These are phyloP conservation scores for Nannizziopsis barbatae DNA, from an alignment of 2,329 filamentous ascomycete genomes.

Conservation along the genomic window DNA sequence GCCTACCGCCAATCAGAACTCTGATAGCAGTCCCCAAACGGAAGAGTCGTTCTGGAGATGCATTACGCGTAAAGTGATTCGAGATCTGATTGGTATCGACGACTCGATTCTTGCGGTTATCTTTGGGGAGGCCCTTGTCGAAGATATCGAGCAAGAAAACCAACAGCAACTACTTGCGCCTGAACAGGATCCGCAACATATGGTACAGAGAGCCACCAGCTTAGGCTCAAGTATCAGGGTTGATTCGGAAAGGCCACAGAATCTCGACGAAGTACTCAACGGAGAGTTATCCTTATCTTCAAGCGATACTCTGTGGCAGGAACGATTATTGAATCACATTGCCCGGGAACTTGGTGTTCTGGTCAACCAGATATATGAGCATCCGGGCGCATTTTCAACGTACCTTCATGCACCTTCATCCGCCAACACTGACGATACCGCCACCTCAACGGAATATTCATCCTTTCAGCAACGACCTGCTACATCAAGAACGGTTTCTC, in stretches of 20 bases:
- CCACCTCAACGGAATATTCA: slow-evolving; percentile 34
- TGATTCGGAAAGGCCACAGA: slow-evolving; percentile 13
- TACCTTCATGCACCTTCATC: slow-evolving; percentile 56
- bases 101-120: slow-evolving; percentile 74
- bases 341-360: slow-evolving; percentile 76
- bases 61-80: slow-evolving; percentile 75
- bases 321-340: slow-evolving; percentile 69
- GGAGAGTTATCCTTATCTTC: slow-evolving; percentile 22
- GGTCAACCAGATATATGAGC: slow-evolving; percentile 70
- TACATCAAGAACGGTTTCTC: slow-evolving; percentile 15
- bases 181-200: neutral
- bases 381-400: slow-evolving; percentile 79
- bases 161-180: slow-evolving; percentile 9
- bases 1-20: neutral
- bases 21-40: neutral
- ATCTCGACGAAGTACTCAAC: slow-evolving; percentile 27
- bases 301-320: slow-evolving; percentile 29
- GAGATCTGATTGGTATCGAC: slow-evolving; percentile 83
- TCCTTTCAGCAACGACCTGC: slow-evolving; percentile 10
- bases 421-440: slow-evolving; percentile 59
- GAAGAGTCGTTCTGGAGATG: slow-evolving; percentile 65
- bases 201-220: neutral
- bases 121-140: slow-evolving; percentile 65
- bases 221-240: slow-evolving; percentile 1
- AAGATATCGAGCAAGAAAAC: slow-evolving; percentile 25